Evolutionary conservation across 2,329 filamentous ascomycete genomes (phyloP).

Genomic region (Fusarium denticulatum): DNA sequence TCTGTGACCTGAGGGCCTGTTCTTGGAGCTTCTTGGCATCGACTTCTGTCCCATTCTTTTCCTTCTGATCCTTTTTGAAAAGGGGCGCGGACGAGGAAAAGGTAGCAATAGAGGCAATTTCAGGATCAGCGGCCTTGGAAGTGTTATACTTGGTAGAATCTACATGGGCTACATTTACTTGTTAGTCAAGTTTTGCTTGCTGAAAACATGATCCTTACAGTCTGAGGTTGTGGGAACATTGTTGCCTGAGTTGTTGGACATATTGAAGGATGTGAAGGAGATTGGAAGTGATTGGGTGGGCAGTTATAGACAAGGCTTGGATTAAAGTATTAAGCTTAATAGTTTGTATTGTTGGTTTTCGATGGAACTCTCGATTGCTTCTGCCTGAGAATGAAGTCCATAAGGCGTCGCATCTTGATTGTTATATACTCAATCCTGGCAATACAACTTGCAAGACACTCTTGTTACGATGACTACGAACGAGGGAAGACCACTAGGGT

Average conservation of each 20-base stretch:
- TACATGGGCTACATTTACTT: conserved; percentile 9
- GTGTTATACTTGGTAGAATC: conserved; percentile 18
- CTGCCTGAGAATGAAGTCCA: conserved; percentile 16
- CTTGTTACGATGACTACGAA: not conserved
- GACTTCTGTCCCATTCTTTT: conserved; percentile 21
- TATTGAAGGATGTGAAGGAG: conserved; percentile 2
- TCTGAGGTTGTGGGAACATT: conserved; percentile 15
- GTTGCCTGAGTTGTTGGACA: conserved; percentile 24
- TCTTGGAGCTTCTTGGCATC: conserved; percentile 42
- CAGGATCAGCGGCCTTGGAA: conserved; percentile 27
- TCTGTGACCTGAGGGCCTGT: conserved; percentile 43
- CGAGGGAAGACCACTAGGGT: not conserved
- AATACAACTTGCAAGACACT: not conserved
- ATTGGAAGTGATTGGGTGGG: not conserved
- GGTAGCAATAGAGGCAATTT: conserved; percentile 42
- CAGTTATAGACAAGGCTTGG: not conserved
- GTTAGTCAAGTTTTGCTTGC: conserved; percentile 8
- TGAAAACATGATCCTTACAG: conserved; percentile 20
- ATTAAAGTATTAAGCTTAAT: conserved; percentile 8
- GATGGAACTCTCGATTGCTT: conserved; percentile 5
- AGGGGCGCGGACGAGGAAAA: conserved; percentile 40
- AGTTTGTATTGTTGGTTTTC: not conserved
- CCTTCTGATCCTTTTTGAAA: conserved; percentile 32
- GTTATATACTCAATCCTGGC: conserved; percentile 37
- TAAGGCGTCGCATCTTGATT: not conserved